These are phyloP conservation scores for Samsoniella hepiali DNA, from an alignment of 2,329 filamentous ascomycete genomes.

Conservation along the genomic window DNA sequence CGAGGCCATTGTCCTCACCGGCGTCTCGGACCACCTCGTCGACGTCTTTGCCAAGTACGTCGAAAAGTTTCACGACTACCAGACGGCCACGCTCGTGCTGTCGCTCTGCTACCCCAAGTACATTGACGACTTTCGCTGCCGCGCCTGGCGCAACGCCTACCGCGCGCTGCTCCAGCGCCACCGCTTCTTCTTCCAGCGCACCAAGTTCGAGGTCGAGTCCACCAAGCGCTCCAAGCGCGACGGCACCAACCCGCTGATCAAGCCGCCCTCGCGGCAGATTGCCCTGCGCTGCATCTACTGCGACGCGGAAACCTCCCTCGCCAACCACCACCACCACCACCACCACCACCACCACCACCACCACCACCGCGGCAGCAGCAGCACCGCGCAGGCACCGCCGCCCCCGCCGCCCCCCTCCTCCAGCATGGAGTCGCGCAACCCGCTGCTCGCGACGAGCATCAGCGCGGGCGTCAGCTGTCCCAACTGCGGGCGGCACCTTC, in stretches of 20 bases:
- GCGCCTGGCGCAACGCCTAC: conserved; percentile 70
- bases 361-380: conserved; percentile 18
- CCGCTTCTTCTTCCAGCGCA: conserved; percentile 69
- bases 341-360: conserved; percentile 23
- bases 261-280: conserved; percentile 65
- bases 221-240: conserved; percentile 65
- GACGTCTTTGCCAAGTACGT: conserved; percentile 76
- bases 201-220: conserved; percentile 75
- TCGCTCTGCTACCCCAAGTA: conserved; percentile 73
- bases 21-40: conserved; percentile 68
- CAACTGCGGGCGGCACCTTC: conserved; percentile 63
- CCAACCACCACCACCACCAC: conserved; percentile 35
- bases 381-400: conserved; percentile 14
- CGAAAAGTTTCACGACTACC: conserved; percentile 71
- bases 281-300: conserved; percentile 76
- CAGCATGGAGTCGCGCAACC: conserved; percentile 44
- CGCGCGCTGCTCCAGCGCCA: conserved; percentile 69
- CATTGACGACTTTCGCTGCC: conserved; percentile 72
- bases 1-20: conserved; percentile 74
- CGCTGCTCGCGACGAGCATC: conserved; percentile 55
- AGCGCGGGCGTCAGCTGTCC: conserved; percentile 62
- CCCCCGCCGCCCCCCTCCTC: conserved; percentile 24
- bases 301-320: conserved; percentile 56
- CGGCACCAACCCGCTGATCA: conserved; percentile 56
- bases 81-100: conserved; percentile 73